These are phyloP conservation scores for Torulaspora gathmanii DNA, from an alignment of 805 yeast genomes.

Conservation along the genomic window DNA sequence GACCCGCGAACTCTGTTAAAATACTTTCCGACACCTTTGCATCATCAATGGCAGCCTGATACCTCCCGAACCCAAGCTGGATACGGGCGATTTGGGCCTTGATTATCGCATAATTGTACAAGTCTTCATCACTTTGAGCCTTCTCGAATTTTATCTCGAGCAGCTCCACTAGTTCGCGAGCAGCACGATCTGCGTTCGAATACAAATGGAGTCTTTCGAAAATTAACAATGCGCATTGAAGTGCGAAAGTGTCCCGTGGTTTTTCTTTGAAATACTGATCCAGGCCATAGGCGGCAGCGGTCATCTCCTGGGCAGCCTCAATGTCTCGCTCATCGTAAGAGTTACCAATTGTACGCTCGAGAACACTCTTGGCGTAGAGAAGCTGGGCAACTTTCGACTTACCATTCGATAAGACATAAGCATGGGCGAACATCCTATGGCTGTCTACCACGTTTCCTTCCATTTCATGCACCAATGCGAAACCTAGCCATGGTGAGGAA, in stretches of 20 bases:
- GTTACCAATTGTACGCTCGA: conserved; percentile 43
- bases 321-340: conserved; percentile 50
- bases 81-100: conserved; percentile 72
- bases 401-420: conserved; percentile 73
- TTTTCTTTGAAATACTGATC: conserved; percentile 55
- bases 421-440: conserved; percentile 63
- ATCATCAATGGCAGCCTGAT: conserved; percentile 53
- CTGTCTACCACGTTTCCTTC: conserved; percentile 50
- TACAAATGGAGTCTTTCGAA: conserved; percentile 70
- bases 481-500: conserved; percentile 78
- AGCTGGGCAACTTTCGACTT: conserved; percentile 62
- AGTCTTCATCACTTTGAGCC: conserved; percentile 44
- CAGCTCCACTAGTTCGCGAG: conserved; percentile 43
- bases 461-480: conserved; percentile 58
- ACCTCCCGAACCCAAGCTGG: conserved; percentile 55
- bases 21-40: conserved; percentile 54
- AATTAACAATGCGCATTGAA: conserved; percentile 49
- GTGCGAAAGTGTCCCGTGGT: conserved; percentile 55
- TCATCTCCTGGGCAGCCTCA: conserved; percentile 57
- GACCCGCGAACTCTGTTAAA: conserved; percentile 39
- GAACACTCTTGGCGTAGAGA: conserved; percentile 60
- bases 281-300: conserved; percentile 64
- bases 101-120: conserved; percentile 51
- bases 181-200: conserved; percentile 47
- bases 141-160: conserved; percentile 56